phyloP scores from a whole-genome alignment of 805 yeast genomes.

The Starmerella scarabaei region DNA sequence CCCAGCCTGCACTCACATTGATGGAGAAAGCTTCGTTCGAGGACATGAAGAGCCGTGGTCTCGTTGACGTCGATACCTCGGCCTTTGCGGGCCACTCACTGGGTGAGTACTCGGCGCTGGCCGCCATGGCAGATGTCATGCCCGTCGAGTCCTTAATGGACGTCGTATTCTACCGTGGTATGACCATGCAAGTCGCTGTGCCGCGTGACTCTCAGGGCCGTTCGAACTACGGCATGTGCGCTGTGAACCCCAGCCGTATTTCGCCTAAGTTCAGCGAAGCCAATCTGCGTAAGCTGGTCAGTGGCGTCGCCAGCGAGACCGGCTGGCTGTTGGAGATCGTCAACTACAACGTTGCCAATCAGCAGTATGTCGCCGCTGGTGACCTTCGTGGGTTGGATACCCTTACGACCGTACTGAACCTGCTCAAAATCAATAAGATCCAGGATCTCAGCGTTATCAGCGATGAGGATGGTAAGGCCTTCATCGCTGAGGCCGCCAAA shows the following conservation, averaged over 20 bases:
- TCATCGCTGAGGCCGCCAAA: conserved; percentile 71
- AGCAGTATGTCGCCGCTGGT: conserved; percentile 98
- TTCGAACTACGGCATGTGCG: conserved; percentile 98
- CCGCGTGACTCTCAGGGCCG: conserved; percentile 93
- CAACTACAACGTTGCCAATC: conserved; percentile 94
- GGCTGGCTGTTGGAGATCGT: conserved; percentile 95
- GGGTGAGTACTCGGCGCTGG: conserved; percentile 97
- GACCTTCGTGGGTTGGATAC: conserved; percentile 92
- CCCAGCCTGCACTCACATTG: conserved; percentile 96
- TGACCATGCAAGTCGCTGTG: conserved; percentile 99
- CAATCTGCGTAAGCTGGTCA: conserved; percentile 88
- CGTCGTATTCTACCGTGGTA: conserved; percentile 98
- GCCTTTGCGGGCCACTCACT: conserved; percentile 98
- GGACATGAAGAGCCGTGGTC: conserved; percentile 91
- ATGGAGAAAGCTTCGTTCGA: conserved; percentile 99
- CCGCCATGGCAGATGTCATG: conserved; percentile 96
- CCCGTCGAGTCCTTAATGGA: conserved; percentile 94
- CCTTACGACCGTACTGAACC: conserved; percentile 81
- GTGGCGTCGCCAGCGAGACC: conserved; percentile 69
- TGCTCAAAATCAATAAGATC: conserved; percentile 85
- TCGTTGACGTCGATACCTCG: conserved; percentile 72
- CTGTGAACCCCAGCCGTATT: conserved; percentile 92
- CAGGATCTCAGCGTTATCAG: conserved; percentile 73
- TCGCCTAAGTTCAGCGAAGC: conserved; percentile 80
- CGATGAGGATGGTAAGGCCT: conserved; percentile 76